These are phyloP conservation scores for Xylaria polymorpha DNA, from an alignment of 2,329 filamentous ascomycete genomes.

Conservation along the genomic window DNA sequence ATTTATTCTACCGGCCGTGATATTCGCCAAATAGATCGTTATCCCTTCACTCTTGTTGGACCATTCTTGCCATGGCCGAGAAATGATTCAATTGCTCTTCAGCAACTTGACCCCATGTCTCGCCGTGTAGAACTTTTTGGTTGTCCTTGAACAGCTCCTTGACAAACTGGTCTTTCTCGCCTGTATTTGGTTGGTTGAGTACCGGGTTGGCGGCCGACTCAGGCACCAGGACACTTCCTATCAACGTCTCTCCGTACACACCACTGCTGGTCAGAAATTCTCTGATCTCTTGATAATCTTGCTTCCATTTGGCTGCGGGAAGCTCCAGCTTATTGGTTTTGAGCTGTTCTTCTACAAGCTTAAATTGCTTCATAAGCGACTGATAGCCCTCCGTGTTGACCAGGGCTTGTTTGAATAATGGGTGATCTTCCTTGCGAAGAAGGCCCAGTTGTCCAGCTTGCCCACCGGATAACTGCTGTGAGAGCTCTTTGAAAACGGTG, in stretches of 20 bases:
- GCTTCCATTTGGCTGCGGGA: conserved; percentile 49
- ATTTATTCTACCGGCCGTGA: background rate
- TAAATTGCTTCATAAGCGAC: conserved; percentile 48
- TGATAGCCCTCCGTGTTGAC: conserved; percentile 41
- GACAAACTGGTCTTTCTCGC: conserved; percentile 47
- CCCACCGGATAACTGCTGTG: background rate
- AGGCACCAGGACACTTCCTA: conserved; percentile 45
- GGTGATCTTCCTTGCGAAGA: conserved; percentile 42
- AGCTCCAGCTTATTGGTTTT: conserved; percentile 43
- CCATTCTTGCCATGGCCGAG: conserved; percentile 41
- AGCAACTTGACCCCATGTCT: conserved; percentile 48
- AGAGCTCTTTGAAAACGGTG: conserved; percentile 38
- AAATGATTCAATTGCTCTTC: conserved; percentile 45
- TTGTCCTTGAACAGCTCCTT: conserved; percentile 49
- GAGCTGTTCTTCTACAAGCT: conserved; percentile 45
- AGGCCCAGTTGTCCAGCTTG: background rate
- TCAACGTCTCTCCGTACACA: conserved; percentile 49
- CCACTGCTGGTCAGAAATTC: conserved; percentile 50
- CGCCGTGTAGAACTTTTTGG: conserved; percentile 36
- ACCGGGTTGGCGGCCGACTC: conserved; percentile 32
- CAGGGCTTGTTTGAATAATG: conserved; percentile 44
- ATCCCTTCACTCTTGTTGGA: conserved; percentile 21
- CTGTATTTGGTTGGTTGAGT: conserved; percentile 35
- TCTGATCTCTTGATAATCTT: conserved; percentile 51
- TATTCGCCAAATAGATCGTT: background rate